Conservation (phyloP, 495 filamentous ascomycete species). For the Trichoderma erinaceum region DNA sequence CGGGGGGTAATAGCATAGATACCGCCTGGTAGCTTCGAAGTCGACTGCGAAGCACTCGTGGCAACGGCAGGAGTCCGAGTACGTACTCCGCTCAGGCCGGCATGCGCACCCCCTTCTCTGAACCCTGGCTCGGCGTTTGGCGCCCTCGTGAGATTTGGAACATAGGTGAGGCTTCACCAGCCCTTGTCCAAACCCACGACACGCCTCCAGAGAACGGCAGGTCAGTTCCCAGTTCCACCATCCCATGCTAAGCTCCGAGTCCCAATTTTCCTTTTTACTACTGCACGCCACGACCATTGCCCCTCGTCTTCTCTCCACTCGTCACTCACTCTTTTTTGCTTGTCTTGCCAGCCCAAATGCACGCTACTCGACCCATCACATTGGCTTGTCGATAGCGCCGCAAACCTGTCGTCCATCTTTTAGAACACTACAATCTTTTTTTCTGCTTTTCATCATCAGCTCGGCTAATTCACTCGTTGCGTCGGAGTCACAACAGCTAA, state of each 20-base stretch:
- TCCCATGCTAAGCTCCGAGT: slow-evolving; percentile 11
- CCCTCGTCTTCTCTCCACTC: slow-evolving; percentile 10
- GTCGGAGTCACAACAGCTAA: neutral
- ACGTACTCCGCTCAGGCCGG: neutral
- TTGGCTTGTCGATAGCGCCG: slow-evolving; percentile 13
- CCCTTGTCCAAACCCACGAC: slow-evolving; percentile 9
- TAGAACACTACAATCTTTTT: neutral
- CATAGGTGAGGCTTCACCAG: slow-evolving; percentile 12
- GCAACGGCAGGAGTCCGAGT: too few species aligned
- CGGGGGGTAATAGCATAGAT: neutral
- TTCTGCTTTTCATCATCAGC: slow-evolving; percentile 1
- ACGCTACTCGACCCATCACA: slow-evolving; percentile 6
- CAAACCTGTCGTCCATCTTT: neutral
- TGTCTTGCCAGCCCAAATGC: slow-evolving; percentile 9
- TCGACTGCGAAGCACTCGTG: neutral
- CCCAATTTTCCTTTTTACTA: slow-evolving; percentile 9
- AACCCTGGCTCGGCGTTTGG: neutral
- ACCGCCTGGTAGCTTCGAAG: too few species aligned
- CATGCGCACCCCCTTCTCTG: neutral
- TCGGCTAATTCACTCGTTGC: slow-evolving; percentile 11
- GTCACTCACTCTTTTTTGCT: slow-evolving; percentile 12
- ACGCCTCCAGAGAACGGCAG: slow-evolving; percentile 11
- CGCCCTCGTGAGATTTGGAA: slow-evolving; percentile 8
- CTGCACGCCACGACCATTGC: slow-evolving; percentile 9
- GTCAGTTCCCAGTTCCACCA: slow-evolving; percentile 11